phyloP scores from a whole-genome alignment of 176 grass and related monocot genomes.

The Cenchrus fungigraminus region DNA sequence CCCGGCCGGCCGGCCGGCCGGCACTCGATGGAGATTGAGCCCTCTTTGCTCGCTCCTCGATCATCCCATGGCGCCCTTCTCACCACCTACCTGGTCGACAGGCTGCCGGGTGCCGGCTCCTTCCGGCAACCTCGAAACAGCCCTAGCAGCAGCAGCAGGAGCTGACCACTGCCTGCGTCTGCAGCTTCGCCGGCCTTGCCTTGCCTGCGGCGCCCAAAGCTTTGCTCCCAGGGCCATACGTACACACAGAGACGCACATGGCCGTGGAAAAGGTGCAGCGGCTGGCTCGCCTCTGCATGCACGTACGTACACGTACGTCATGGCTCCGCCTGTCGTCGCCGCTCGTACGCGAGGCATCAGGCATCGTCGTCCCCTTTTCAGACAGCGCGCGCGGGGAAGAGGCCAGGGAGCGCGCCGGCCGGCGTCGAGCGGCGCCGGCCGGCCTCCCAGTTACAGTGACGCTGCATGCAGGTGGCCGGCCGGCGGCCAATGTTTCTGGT shows the following conservation, averaged over 20 bases:
- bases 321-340: not conserved
- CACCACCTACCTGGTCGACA: constrained; percentile 44
- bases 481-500: not conserved
- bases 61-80: not conserved
- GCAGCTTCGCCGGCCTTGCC: not conserved
- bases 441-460: constrained; percentile 22
- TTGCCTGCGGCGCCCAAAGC: not conserved
- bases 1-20: not conserved
- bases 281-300: not conserved
- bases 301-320: not conserved
- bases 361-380: not conserved
- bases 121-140: not conserved
- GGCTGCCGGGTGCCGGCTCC: constrained; percentile 48
- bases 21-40: not conserved
- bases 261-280: not conserved
- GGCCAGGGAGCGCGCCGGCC: not conserved
- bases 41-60: not conserved
- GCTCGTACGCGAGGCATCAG: not conserved
- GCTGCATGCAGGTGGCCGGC: not conserved
- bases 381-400: constrained; percentile 6
- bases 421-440: constrained; percentile 22
- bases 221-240: not conserved
- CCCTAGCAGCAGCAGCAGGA: not conserved
- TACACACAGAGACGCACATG: not conserved
- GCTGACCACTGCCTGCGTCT: not conserved